Evolutionary conservation across 352 stramenopile genomes (phyloP).

Genomic region (Globisporangium splendens): DNA sequence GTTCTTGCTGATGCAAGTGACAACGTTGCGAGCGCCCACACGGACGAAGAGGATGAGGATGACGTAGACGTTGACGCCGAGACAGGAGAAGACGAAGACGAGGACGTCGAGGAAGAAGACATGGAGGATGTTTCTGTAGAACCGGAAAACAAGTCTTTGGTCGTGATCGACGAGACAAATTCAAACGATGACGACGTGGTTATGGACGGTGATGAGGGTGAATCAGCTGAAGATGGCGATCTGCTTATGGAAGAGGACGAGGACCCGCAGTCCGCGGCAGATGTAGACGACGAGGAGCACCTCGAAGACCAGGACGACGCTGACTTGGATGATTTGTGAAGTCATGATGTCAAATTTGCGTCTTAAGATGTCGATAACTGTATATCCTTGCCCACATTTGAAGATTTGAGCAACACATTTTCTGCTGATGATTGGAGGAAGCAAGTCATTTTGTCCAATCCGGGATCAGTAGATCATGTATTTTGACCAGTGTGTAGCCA

Average conservation of each 20-base stretch:
- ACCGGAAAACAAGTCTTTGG: slow-evolving; percentile 12
- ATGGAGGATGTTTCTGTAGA: slow-evolving; percentile 10
- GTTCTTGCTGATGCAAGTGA: not conserved
- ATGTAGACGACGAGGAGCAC: slow-evolving; percentile 38
- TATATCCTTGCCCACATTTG: slow-evolving; percentile 1
- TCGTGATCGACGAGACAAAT: slow-evolving; percentile 15
- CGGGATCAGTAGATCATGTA: not conserved
- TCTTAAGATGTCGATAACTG: slow-evolving; percentile 1
- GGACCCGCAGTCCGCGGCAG: slow-evolving; percentile 20
- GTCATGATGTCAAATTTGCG: not conserved
- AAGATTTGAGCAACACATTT: not conserved
- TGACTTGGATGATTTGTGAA: slow-evolving; percentile 14
- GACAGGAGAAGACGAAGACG: slow-evolving; percentile 19
- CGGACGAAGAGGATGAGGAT: slow-evolving; percentile 20
- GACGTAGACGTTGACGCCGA: slow-evolving; percentile 6
- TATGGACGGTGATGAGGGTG: slow-evolving; percentile 20
- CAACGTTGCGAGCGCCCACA: slow-evolving; percentile 7
- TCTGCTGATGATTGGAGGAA: slow-evolving; percentile 10
- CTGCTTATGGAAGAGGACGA: slow-evolving; percentile 29
- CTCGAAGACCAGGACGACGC: slow-evolving; percentile 19
- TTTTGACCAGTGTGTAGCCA: slow-evolving; percentile 26
- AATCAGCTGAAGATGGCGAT: slow-evolving; percentile 13
- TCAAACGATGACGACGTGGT: slow-evolving; percentile 16
- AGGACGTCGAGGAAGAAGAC: slow-evolving; percentile 30
- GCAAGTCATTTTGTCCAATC: not conserved